Percentiles rank a stretch among this genome's conserved stretches.
These are phyloP conservation scores for Populus hybrid DNA, from an alignment of 441 rosid genomes.

Conservation along the genomic window DNA sequence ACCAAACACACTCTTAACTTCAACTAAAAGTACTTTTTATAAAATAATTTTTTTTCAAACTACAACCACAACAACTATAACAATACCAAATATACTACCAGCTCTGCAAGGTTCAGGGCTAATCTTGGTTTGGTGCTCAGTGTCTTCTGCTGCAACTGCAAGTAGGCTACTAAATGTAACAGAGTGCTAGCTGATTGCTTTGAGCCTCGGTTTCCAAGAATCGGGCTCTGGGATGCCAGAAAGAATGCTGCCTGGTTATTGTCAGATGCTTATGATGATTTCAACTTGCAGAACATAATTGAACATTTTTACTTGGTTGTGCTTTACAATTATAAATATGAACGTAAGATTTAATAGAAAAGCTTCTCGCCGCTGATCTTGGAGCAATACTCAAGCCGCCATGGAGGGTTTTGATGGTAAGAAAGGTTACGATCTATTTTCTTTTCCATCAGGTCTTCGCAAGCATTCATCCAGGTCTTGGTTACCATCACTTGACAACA, in stretches of 20 bases:
- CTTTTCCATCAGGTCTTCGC: background rate
- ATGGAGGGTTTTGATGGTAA: background rate
- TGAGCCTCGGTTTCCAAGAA: background rate
- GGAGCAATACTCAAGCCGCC: too few relatives aligned
- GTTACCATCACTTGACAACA: background rate
- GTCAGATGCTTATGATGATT: background rate
- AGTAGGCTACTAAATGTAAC: background rate
- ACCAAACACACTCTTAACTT: too few relatives aligned
- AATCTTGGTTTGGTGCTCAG: background rate
- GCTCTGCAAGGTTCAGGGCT: background rate
- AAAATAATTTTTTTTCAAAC: too few relatives aligned
- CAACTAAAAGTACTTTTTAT: too few relatives aligned
- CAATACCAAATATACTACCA: background rate
- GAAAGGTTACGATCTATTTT: background rate
- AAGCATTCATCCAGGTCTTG: background rate
- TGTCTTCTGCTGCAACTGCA: background rate
- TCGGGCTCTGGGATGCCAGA: background rate
- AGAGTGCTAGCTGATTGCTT: background rate
- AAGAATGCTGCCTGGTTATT: background rate
- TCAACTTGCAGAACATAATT: background rate
- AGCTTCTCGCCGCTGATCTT: background rate
- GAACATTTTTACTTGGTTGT: background rate
- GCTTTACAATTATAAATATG: background rate
- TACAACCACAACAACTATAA: too few relatives aligned
- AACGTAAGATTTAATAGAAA: background rate